Base-by-base conservation (phyloP, 345 rosid genomes). In the Garcia nutans region DNA sequence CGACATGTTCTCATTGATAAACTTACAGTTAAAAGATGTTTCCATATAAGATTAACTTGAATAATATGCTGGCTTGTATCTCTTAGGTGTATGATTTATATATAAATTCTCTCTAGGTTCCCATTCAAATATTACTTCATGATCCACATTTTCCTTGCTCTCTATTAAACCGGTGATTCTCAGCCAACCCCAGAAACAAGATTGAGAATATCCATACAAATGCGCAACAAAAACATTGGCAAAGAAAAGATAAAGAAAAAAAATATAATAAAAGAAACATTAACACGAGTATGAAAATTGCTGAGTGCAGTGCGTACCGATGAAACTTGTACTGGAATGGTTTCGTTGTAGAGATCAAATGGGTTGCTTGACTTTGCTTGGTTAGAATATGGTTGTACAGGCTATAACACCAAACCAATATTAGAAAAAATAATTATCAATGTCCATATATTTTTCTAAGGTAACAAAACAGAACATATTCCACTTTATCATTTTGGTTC, bases 331-430 rank as follows among this genome's bases (percentile, higher is more conserved):
- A 54, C 62, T 74, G 80, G 74, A 78, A 68, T 33, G 75, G 79
- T 76, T 68, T 84, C 89, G 22, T 67, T 79, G 79, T 67, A 64
- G 55, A 86, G 12, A 79, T 92, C 93, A 73, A 94, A 94, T 2
- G 95, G 98, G 74, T 92, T 94, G 69, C 85, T 70, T 55, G 92
- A 79, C 71, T 79, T 89, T 76, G 81, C 69, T 8, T 79, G 65
- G 69, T 52, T 83, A 42, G 84, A 37, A 65, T 73, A 86, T 33
- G 85, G 83, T 56, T 75, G 84, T 54, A 56, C 74, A 65, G 76
- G 82, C 97, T 94, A 88, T 65, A 44, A 81, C 66, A 42, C 66
- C 5, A 52, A 71, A 67, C 59, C 54, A 65, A 55, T 45, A 24
- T 55, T 6, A 59, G 49, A 76, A 20, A 19, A 10, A 8, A 28